Evolutionary conservation across 108 stramenopile species (phyloP), one percentile per base, ranked within the genome.

Genomic region (Fragilaria radians): DNA sequence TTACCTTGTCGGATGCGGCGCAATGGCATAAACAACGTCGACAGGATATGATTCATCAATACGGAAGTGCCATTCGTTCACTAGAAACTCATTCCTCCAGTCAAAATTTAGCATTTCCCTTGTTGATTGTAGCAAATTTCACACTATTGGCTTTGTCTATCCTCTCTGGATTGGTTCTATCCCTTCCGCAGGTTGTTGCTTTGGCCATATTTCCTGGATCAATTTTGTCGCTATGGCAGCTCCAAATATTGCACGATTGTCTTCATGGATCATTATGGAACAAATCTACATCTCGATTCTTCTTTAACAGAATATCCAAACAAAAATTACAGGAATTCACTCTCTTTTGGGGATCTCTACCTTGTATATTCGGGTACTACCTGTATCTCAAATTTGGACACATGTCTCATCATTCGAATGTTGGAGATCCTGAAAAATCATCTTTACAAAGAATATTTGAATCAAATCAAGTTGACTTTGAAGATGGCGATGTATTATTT

Each of bases 401-500:
- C 48, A 60, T 89, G 62, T 59, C 81, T 18, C 88, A 89, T 76
- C 88, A 89, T 58, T 72, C 61, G 46, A 61, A 71, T 14, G 57
- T 85, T 33, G 88, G 88, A 11, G 77, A 85, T 62, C 55, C 70
- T 1, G 29, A 74, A 7, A 19, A 69, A 0, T 76, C 80, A 17
- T 76, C 79, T 14, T 53, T 88, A 4, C 46, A 52, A 31, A 53
- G 71, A 55, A 52, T 89, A n/a, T 89, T 89, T 54, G 70, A 79
- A 46, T 85, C 83, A 9, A 28, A 69, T 42, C 56, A 73, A 60
- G 54, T 28, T 14, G 75, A 80, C 25, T 89, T 89, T 69, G 88
- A 89, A 67, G 88, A 89, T 62, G 88, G 88, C 2, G 88, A 89
- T 68, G 75, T 89, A 1, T 56, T 89, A 31, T 89, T 89, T 64